Conservation (phyloP, 805 yeast genomes). For the Metschnikowia corniflorae region DNA sequence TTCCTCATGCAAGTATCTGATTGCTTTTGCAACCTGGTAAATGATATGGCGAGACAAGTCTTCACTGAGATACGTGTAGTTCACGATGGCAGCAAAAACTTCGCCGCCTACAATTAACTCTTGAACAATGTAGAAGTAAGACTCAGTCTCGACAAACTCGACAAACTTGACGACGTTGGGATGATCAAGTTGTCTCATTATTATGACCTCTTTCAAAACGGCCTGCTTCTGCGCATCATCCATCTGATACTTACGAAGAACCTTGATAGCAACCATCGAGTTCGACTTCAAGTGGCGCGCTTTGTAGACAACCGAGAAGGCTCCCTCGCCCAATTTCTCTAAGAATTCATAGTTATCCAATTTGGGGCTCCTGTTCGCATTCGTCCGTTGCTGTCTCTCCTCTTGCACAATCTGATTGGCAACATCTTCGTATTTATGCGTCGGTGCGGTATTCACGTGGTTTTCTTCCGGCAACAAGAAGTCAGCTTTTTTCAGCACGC, state of each 20-base stretch:
- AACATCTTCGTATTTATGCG: constrained; percentile 7
- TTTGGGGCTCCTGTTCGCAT: constrained; percentile 10
- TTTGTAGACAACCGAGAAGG: constrained; percentile 80
- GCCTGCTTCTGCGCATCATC: constrained; percentile 49
- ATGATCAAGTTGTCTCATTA: constrained; percentile 64
- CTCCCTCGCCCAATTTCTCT: constrained; percentile 70
- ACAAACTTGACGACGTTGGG: constrained; percentile 56
- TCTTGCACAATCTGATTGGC: constrained; percentile 14
- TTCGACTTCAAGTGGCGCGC: constrained; percentile 50
- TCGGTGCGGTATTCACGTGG: background rate
- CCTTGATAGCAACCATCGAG: constrained; percentile 64
- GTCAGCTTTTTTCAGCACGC: background rate
- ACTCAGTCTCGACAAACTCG: constrained; percentile 49
- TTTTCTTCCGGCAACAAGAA: constrained; percentile 2
- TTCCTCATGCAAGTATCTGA: constrained; percentile 63
- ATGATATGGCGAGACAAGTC: constrained; percentile 70
- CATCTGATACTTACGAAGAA: constrained; percentile 61
- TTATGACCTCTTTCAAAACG: constrained; percentile 67
- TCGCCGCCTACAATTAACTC: constrained; percentile 79
- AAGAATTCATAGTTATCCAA: constrained; percentile 27
- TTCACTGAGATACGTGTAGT: constrained; percentile 72
- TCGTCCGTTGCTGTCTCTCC: constrained; percentile 8
- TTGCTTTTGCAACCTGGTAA: constrained; percentile 65
- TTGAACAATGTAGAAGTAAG: constrained; percentile 58
- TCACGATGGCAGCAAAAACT: constrained; percentile 74